Conservation (phyloP, 495 filamentous ascomycete species). For the Talaromyces liani region DNA sequence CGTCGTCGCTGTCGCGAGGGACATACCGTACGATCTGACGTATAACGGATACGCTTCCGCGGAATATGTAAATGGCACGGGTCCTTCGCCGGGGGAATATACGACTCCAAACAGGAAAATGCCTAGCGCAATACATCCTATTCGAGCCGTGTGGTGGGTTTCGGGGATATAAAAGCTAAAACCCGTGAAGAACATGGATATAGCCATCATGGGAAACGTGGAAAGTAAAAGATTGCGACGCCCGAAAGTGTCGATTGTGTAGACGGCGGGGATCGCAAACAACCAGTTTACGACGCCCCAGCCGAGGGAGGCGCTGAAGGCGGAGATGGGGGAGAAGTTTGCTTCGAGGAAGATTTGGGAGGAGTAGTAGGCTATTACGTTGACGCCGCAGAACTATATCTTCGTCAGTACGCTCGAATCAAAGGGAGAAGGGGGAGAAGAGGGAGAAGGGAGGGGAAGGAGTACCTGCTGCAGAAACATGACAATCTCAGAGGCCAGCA, state of each 20-base stretch:
- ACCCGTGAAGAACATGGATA: slow-evolving; percentile 70
- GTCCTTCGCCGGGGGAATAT: slow-evolving; percentile 75
- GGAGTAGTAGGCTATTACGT: slow-evolving; percentile 53
- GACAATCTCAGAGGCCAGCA: slow-evolving; percentile 65
- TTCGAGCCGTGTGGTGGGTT: slow-evolving; percentile 30
- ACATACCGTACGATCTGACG: slow-evolving; percentile 65
- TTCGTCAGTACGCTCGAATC: neutral
- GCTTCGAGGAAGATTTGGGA: slow-evolving; percentile 45
- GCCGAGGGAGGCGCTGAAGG: slow-evolving; percentile 62
- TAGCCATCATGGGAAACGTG: slow-evolving; percentile 70
- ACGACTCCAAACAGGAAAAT: slow-evolving; percentile 70
- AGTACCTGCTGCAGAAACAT: slow-evolving; percentile 82
- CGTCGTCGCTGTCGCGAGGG: slow-evolving; percentile 57
- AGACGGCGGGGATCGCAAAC: slow-evolving; percentile 70
- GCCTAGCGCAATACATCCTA: slow-evolving; percentile 57
- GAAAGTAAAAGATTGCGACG: slow-evolving; percentile 68
- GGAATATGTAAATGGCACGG: slow-evolving; percentile 78
- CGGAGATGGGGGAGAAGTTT: slow-evolving; percentile 42
- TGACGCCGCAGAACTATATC: slow-evolving; percentile 49
- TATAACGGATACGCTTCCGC: slow-evolving; percentile 76
- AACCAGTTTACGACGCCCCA: slow-evolving; percentile 76
- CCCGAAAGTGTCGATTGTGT: slow-evolving; percentile 80
- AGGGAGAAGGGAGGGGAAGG: slow-evolving; percentile 4
- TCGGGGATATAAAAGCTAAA: slow-evolving; percentile 71
- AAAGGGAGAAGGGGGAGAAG: neutral